phyloP scores from a whole-genome alignment of 2,329 filamentous ascomycete species.

The Botrytis hyacinthi region DNA sequence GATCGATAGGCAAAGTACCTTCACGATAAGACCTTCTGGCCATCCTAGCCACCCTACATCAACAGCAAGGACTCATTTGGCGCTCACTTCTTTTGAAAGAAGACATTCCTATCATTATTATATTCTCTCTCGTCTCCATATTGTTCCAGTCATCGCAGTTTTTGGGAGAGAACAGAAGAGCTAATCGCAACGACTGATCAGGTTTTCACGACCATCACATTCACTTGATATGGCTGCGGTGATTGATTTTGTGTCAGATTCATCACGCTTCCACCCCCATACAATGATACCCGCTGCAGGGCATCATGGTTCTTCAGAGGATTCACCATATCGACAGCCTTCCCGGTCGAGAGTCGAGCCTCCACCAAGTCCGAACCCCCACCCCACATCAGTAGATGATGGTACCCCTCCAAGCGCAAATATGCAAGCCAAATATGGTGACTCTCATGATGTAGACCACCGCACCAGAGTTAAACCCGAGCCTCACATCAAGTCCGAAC shows the following conservation, averaged over 20 bases:
- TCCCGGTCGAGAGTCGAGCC: slow-evolving; percentile 32
- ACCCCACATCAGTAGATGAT: slow-evolving; percentile 25
- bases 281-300: slow-evolving; percentile 60
- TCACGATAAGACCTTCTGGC: slow-evolving; percentile 17
- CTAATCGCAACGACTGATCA: slow-evolving; percentile 30
- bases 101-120: neutral
- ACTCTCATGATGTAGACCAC: slow-evolving; percentile 21
- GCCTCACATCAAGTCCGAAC: slow-evolving; percentile 27
- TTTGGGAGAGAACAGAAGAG: slow-evolving; percentile 17
- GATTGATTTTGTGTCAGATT: slow-evolving; percentile 72
- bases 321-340: slow-evolving; percentile 39
- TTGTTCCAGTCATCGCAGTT: slow-evolving; percentile 12
- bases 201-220: slow-evolving; percentile 27
- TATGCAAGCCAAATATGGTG: slow-evolving; percentile 23
- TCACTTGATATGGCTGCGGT: slow-evolving; percentile 56
- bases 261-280: slow-evolving; percentile 57
- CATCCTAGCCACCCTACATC: slow-evolving; percentile 1
- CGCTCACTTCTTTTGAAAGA: neutral
- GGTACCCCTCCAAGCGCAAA: slow-evolving; percentile 31
- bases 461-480: slow-evolving; percentile 25
- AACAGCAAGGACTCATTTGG: slow-evolving; percentile 13
- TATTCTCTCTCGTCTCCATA: slow-evolving; percentile 8
- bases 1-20: slow-evolving; percentile 12
- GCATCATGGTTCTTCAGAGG: slow-evolving; percentile 45
- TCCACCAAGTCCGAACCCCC: slow-evolving; percentile 35